These are phyloP conservation scores for Alternaria ventricosa DNA, from an alignment of 2,329 filamentous ascomycete species.

Conservation along the genomic window DNA sequence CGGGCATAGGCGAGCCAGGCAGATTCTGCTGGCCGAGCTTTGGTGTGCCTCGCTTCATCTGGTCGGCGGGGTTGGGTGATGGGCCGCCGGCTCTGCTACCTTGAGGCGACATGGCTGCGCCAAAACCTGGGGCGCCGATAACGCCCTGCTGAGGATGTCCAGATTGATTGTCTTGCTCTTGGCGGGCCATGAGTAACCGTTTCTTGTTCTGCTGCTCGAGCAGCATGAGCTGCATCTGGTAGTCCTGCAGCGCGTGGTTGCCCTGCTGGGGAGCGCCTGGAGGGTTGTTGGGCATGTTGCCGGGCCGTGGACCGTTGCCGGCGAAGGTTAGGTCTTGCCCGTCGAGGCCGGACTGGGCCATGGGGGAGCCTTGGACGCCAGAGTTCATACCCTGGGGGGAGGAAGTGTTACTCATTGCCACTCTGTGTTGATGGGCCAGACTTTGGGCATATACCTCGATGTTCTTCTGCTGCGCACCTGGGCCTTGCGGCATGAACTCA, in stretches of 20 bases:
- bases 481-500: conserved; percentile 61
- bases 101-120: conserved; percentile 71
- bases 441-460: conserved; percentile 87
- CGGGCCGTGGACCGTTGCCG: conserved; percentile 40
- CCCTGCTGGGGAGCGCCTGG: conserved; percentile 60
- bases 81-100: conserved; percentile 72
- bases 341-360: conserved; percentile 68
- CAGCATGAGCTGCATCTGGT: conserved; percentile 88
- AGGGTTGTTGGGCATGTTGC: conserved; percentile 67
- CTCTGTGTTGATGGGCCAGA: conserved; percentile 80
- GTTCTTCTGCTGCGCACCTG: conserved; percentile 76
- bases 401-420: conserved; percentile 80
- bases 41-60: conserved; percentile 79
- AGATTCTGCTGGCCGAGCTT: conserved; percentile 74
- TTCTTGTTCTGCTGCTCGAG: conserved; percentile 90
- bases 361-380: conserved; percentile 81
- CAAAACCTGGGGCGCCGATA: conserved; percentile 63
- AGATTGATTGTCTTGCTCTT: conserved; percentile 73
- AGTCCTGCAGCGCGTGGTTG: conserved; percentile 84
- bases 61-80: conserved; percentile 78
- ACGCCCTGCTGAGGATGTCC: conserved; percentile 58
- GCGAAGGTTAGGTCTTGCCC: conserved; percentile 44
- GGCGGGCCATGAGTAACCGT: conserved; percentile 80
- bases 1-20: conserved; percentile 71
- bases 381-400: conserved; percentile 75